A percentile compares a stretch with the other conserved stretches of the same genome.
phyloP scores from a whole-genome alignment of 805 yeast species.

The Candida wancherniae region DNA sequence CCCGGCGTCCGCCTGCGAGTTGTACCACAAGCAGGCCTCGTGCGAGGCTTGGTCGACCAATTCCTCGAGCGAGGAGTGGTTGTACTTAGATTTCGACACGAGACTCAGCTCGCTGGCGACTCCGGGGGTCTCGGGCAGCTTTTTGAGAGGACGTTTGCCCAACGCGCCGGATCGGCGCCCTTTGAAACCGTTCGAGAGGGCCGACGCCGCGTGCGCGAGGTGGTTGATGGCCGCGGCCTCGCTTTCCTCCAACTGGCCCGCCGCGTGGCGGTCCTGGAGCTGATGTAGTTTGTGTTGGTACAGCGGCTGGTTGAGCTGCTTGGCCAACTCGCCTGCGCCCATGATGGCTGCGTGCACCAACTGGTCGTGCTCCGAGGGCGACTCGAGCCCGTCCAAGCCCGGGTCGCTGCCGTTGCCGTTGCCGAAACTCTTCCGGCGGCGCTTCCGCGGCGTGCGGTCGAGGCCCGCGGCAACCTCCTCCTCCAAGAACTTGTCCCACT shows the following conservation, averaged over 20 bases:
- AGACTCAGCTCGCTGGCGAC: background rate
- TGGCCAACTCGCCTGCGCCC: conserved; percentile 62
- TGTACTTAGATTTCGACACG: conserved; percentile 19
- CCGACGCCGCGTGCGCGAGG: conserved; percentile 27
- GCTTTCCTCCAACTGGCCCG: background rate
- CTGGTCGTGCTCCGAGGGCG: conserved; percentile 51
- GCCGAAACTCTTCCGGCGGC: conserved; percentile 8
- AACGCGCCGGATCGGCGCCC: conserved; percentile 1
- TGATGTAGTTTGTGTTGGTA: conserved; percentile 2
- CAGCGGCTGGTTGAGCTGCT: conserved; percentile 25
- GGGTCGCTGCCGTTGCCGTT: conserved; percentile 30
- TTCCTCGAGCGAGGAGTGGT: conserved; percentile 26
- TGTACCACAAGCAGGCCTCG: conserved; percentile 35
- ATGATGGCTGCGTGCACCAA: conserved; percentile 66
- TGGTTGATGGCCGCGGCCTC: conserved; percentile 23
- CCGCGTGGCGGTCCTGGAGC: conserved; percentile 4
- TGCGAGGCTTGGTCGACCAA: conserved; percentile 33
- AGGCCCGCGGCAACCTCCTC: conserved; percentile 20
- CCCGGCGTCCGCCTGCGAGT: conserved; percentile 17
- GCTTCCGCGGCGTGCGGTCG: conserved; percentile 13
- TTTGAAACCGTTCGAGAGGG: conserved; percentile 14
- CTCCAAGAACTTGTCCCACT: conserved; percentile 40
- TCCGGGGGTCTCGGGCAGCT: conserved; percentile 2
- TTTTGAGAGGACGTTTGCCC: conserved; percentile 9
- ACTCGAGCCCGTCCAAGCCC: conserved; percentile 32